phyloP scores from a whole-genome alignment of 2,329 filamentous ascomycete genomes.

The Fusarium coicis region DNA sequence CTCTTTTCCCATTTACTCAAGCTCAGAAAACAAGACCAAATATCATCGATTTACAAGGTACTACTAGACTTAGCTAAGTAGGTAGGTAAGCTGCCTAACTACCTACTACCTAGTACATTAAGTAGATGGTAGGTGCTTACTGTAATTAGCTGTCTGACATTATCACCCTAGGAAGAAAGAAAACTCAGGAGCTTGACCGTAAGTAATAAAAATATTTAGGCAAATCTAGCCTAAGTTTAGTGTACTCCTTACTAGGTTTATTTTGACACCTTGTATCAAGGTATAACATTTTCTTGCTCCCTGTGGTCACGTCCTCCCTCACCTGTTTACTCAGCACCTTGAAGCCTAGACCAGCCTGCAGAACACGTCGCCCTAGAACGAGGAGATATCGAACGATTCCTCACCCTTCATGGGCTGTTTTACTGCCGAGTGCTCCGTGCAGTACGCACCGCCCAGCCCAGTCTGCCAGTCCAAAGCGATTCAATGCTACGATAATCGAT shows the following conservation, averaged over 20 bases:
- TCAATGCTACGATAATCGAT: slow-evolving; percentile 21
- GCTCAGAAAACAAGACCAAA: neutral
- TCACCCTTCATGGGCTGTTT: slow-evolving; percentile 31
- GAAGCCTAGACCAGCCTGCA: slow-evolving; percentile 5
- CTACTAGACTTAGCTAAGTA: no score
- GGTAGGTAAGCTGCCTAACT: neutral
- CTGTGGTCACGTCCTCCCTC: neutral
- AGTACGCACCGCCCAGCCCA: slow-evolving; percentile 24
- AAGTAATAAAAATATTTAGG: no score
- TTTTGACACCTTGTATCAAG: no score
- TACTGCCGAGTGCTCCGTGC: slow-evolving; percentile 28
- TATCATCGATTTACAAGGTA: neutral
- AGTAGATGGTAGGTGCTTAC: no score
- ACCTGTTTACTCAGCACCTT: slow-evolving; percentile 6
- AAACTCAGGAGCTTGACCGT: no score
- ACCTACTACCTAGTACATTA: no score
- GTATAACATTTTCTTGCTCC: no score
- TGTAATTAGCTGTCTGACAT: neutral
- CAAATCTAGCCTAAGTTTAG: no score
- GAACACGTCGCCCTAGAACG: slow-evolving; percentile 12
- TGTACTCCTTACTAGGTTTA: no score
- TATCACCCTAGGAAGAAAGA: neutral
- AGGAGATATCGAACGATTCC: slow-evolving; percentile 34
- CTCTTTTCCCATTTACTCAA: neutral
- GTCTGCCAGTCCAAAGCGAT: slow-evolving; percentile 8